Evolutionary conservation across 352 stramenopile genomes (phyloP), one percentile per base, ranked within the genome.

Genomic region (Globisporangium emineosum): DNA sequence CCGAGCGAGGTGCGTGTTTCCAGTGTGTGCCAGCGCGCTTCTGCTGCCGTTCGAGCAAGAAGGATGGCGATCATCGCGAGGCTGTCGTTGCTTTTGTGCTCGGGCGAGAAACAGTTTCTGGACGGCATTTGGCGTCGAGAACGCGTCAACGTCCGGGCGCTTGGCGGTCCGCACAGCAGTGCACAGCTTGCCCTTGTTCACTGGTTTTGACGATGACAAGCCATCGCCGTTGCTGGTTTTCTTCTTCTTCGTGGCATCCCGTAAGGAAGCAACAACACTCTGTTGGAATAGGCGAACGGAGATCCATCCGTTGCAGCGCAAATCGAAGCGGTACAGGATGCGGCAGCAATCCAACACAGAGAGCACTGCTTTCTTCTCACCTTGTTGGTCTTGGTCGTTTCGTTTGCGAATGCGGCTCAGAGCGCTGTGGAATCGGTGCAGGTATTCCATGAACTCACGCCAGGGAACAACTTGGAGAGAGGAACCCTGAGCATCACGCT

Each of bases 321-420:
- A 27, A 30, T 83, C 76, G 29, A 83, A 83, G 27, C 73, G 76
- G 66, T 83, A 81, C 8, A 83, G 54, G 2, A 83, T 51, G 25
- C 73, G 71, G 21, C 73, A 81, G 45, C 62, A 76, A n/a, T 79
- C 58, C 1, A 60, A 62, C 13, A 58, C 35, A 2, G 62, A 19
- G 17, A 68, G 10, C 51, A 63, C 5, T 10, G 35, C 25, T 23
- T 42, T 3, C 12, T 51, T 35, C 12, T 55, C 13, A 12, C 29
- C 2, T n/a, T 12, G 29, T 27, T 37, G 53, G 12, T 21, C 65
- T 12, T 30, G 21, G 60, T 29, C 29, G 0, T 29, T 4, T 52
- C 9, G n/a, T 13, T 29, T 17, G 17, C 5, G 40, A 45, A 13
- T 55, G 13, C 8, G 33, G 30, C 3, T n/a, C 21, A 80, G 21